Conservation (phyloP, 495 filamentous ascomycete species). For the Neurospora sp. region DNA sequence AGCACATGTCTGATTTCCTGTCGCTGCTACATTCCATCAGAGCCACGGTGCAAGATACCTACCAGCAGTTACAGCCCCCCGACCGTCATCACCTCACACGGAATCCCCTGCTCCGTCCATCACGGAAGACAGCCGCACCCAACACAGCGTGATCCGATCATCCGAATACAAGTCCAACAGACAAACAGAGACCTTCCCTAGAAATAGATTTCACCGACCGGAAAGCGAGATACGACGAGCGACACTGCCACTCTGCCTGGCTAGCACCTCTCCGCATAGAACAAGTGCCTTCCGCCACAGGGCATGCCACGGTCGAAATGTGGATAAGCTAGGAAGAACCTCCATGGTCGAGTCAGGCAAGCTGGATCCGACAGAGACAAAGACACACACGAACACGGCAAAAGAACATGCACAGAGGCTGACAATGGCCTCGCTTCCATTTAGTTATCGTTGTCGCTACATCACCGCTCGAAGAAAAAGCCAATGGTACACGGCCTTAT, state of each 20-base stretch:
- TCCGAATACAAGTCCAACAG: neutral
- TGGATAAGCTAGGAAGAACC: too few species aligned
- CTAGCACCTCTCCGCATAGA: neutral
- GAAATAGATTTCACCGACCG: neutral
- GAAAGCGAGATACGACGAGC: neutral
- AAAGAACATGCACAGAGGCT: too few species aligned
- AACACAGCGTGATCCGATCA: neutral
- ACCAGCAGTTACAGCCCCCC: neutral
- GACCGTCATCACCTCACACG: neutral
- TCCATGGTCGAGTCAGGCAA: too few species aligned
- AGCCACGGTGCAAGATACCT: neutral
- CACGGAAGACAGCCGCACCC: neutral
- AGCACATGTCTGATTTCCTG: too few species aligned
- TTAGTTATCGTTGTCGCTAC: too few species aligned
- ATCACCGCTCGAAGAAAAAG: too few species aligned
- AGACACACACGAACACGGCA: too few species aligned
- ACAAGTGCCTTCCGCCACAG: neutral
- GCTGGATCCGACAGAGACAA: too few species aligned
- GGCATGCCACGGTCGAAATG: too few species aligned
- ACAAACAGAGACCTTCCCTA: neutral
- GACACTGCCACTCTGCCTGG: neutral
- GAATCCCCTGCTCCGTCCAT: neutral
- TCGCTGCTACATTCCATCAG: neutral
- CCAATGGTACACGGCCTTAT: neutral
- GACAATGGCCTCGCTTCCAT: too few species aligned